Percentiles rank a stretch among this genome's conserved stretches.
Evolutionary conservation across 169 alveolate genomes (phyloP).

Genomic region (Plasmodium vivax): DNA sequence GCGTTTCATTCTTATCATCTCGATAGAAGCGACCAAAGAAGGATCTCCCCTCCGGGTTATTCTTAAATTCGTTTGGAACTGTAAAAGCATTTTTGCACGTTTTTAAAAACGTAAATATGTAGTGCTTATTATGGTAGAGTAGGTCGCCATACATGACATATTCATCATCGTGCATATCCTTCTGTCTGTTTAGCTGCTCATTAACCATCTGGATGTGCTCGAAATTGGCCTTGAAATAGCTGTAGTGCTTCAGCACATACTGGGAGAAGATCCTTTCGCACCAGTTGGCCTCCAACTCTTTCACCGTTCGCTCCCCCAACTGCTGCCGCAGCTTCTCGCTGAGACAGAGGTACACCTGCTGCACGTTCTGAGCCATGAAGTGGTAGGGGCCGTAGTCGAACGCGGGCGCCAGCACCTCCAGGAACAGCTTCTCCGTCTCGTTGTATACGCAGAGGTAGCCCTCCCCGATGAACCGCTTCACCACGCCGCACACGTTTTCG

Average conservation of each 20-base stretch:
- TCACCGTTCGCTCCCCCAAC: background rate
- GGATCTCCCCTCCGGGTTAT: background rate
- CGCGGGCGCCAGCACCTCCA: conserved; percentile 4
- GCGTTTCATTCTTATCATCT: background rate
- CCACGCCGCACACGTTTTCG: conserved; percentile 29
- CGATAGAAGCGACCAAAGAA: conserved; percentile 12
- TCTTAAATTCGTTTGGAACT: conserved; percentile 28
- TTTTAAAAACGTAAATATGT: conserved; percentile 36
- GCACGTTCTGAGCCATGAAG: background rate
- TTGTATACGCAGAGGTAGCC: conserved; percentile 24
- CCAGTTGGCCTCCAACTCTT: conserved; percentile 29
- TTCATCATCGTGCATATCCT: conserved; percentile 33
- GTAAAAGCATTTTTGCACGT: conserved; percentile 41
- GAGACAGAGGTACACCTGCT: conserved; percentile 10
- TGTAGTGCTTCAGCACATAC: conserved; percentile 3
- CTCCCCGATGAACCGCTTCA: conserved; percentile 35
- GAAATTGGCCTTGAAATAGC: background rate
- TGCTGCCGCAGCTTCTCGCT: conserved; percentile 33
- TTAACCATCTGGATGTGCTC: conserved; percentile 45
- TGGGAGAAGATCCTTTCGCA: background rate
- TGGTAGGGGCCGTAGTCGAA: conserved; percentile 24
- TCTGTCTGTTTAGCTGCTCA: background rate
- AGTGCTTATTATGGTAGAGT: conserved; percentile 9
- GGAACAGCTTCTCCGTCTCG: background rate
- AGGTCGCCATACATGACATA: conserved; percentile 32